Percentiles rank a stretch among this genome's conserved stretches.
phyloP scores from a whole-genome alignment of 2,329 filamentous ascomycete genomes.

The Fusarium graminum region DNA sequence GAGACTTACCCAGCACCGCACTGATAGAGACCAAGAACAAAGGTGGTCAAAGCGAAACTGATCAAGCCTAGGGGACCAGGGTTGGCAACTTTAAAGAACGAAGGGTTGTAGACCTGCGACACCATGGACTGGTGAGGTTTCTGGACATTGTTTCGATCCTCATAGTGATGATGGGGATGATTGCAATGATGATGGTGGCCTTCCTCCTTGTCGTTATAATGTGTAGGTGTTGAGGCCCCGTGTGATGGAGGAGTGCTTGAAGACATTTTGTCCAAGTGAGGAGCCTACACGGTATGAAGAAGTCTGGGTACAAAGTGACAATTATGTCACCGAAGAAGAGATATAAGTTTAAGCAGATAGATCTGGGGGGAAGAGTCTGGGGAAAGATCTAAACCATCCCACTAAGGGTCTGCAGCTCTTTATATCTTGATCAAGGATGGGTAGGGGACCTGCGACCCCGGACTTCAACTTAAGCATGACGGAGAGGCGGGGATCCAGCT shows the following conservation, averaged over 20 bases:
- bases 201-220: slow-evolving; percentile 44
- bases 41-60: slow-evolving; percentile 75
- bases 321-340: background rate
- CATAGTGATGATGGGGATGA: slow-evolving; percentile 36
- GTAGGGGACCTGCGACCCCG: slow-evolving; percentile 25
- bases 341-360: slow-evolving; percentile 10
- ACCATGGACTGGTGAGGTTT: slow-evolving; percentile 53
- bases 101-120: slow-evolving; percentile 53
- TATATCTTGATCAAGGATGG: slow-evolving; percentile 23
- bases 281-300: background rate
- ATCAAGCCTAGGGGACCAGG: slow-evolving; percentile 71
- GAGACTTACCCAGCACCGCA: slow-evolving; percentile 64
- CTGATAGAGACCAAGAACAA: slow-evolving; percentile 66
- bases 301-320: background rate
- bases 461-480: slow-evolving; percentile 31
- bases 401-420: slow-evolving; percentile 26
- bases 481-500: slow-evolving; percentile 23
- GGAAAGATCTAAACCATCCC: slow-evolving; percentile 12
- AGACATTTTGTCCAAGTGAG: slow-evolving; percentile 35
- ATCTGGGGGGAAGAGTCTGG: slow-evolving; percentile 11
- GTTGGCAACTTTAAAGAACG: slow-evolving; percentile 65
- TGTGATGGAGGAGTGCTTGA: slow-evolving; percentile 39
- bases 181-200: slow-evolving; percentile 30
- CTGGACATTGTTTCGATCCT: slow-evolving; percentile 15
- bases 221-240: slow-evolving; percentile 46